Evolutionary conservation across 2,329 filamentous ascomycete genomes (phyloP), one percentile per base, ranked within the genome.

Genomic region (Aspergillus caelatus): DNA sequence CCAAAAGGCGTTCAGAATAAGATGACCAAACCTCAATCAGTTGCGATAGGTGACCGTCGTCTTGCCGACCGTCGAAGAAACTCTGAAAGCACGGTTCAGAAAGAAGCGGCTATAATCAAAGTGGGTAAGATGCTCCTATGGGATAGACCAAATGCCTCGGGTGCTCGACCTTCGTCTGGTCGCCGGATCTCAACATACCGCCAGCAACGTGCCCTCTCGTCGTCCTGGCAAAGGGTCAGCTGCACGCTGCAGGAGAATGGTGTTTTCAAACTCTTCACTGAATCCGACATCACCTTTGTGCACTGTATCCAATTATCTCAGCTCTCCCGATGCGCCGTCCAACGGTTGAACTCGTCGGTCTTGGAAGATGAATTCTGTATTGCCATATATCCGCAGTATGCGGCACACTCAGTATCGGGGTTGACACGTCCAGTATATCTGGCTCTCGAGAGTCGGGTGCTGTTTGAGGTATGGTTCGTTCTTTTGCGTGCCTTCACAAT

Each of bases 401-500:
- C 92, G 0, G 85, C 91, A 11, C 88, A 88, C 23, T 86, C 92
- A 1, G 90, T 88, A 3, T 86, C 90, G 21, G 83, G 94, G 61
- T 90, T 94, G 32, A 89, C 93, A 63, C 88, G 92, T n/a, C 94
- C 95, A 0, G 89, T 98, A 41, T 97, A 96, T 74, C 83, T 99
- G 39, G 91, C 92, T 4, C 80, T 97, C 52, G 94, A 98, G 70
- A 94, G 88, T 30, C 87, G 94, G 48, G 88, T 96, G 8, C 83
- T 96, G n/a, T 97, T 96, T 71, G 95, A 99, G 75, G 95, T 97
- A 14, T 99, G 95, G 95, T 94, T 96, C 72, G 94, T 97, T 8
- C 82, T 99, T 11, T 78, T 99, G 34, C 88, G 94, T 66, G 93
- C 94, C 0, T 97, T 97, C 76, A 93, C 94, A 0, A 89, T 96